phyloP scores from a whole-genome alignment of 2,329 filamentous ascomycete species.

The Fusarium pseudoanthophilum region DNA sequence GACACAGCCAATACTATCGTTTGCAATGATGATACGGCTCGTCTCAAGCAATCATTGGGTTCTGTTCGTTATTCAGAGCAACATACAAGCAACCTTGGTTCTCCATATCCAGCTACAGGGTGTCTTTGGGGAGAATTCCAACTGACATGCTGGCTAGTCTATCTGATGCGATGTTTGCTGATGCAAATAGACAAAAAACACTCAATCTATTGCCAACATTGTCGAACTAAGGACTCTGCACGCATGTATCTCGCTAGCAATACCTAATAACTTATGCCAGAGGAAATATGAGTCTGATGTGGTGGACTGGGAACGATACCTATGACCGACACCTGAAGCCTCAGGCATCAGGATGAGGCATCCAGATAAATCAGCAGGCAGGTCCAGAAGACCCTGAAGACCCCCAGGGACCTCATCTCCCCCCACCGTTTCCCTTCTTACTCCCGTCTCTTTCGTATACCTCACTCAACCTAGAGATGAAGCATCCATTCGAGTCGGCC shows the following conservation, averaged over 20 bases:
- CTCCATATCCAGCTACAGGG: background rate
- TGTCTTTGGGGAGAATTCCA: too few species aligned
- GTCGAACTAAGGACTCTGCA: background rate
- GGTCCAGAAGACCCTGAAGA: background rate
- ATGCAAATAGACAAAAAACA: background rate
- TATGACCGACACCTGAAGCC: slow-evolving; percentile 15
- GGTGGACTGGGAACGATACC: background rate
- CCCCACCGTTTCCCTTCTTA: background rate
- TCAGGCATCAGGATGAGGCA: slow-evolving; percentile 21
- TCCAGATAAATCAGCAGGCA: slow-evolving; percentile 16
- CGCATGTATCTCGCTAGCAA: background rate
- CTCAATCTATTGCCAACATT: background rate
- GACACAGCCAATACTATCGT: background rate
- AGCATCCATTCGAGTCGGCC: background rate
- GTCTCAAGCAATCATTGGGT: too few species aligned
- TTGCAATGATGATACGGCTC: background rate
- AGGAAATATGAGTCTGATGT: background rate
- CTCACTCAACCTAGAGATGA: background rate
- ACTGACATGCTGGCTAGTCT: background rate
- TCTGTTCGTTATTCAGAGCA: background rate
- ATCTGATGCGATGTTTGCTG: background rate
- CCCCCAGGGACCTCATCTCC: background rate
- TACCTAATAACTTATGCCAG: background rate
- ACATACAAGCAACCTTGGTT: background rate
- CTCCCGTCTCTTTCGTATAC: background rate